Base-by-base conservation (phyloP, 176 grass and related monocot species). In the Pontederia paniculata region DNA sequence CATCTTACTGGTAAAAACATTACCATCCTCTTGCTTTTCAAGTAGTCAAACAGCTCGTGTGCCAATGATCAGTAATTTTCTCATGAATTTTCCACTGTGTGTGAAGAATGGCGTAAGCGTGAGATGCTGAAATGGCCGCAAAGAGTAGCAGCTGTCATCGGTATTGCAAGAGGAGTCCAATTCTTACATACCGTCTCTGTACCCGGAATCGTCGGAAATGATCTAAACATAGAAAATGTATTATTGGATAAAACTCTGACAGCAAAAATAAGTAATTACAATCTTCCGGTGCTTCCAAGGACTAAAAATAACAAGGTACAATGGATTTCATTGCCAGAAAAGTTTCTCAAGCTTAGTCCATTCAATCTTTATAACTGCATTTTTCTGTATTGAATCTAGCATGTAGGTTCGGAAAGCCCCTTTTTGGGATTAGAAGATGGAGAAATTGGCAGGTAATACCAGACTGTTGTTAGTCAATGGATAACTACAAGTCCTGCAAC, bases 71-170 rank as follows among this genome's bases (percentile, higher is more conserved):
- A 23, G 9, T 67, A 37, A 42, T 17, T 3, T 48, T 53, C 7
- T 54, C 3, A 37, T 6, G 28, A 74, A 0, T 4, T 52, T 28
- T 55, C 44, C 4, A 12, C 23, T 21, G 18, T 12, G 21, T 77
- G 51, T 65, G 46, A 67, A 97, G 93, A 98, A 42, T 84, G 79
- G 77, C 62, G 86, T 58, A 88, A 91, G 21, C 70, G 80, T 2
- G 87, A 88, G 62, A 91, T 88, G 83, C 68, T 98, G 62, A 91
- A 84, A 77, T 98, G 86, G 93, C 78, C 87, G 2, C 86, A 91
- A 15, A 85, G 93, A 50, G 81, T 98, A 28, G 61, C 75, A 17
- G 77, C 93, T 50, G 54, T 73, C 17, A 82, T 91, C 48, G 93
- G 93, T 66, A 58, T 88, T 37, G 86, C 72, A 0, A 91, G 80